Conservation (phyloP, 441 rosid genomes). For the Pelargonium australe region DNA sequence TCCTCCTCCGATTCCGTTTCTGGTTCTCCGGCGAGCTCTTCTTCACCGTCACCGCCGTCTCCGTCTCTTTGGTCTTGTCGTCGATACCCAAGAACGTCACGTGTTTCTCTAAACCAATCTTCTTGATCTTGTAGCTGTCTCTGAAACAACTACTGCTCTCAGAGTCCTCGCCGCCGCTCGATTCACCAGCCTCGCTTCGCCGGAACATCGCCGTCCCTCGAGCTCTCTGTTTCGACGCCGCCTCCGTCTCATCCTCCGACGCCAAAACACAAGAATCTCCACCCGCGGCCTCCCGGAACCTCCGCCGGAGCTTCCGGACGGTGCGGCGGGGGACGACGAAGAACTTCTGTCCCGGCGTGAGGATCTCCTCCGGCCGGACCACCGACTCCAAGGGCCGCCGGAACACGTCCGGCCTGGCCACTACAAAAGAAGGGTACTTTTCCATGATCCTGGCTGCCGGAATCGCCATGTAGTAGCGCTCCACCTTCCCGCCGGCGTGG, state of each 20-base stretch:
- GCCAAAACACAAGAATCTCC: no score
- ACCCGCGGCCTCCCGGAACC: background rate
- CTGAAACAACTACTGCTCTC: background rate
- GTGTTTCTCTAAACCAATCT: no score
- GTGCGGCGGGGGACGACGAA: conserved; percentile 32
- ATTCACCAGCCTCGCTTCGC: no score
- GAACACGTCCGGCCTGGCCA: conserved; percentile 48
- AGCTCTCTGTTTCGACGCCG: no score
- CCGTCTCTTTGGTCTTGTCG: background rate
- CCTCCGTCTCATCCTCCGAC: no score
- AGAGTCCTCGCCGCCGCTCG: no score
- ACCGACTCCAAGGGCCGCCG: conserved; percentile 40
- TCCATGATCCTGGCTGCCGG: conserved; percentile 41
- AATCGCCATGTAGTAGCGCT: conserved; percentile 37
- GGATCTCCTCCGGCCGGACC: conserved; percentile 37
- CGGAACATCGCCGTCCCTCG: no score
- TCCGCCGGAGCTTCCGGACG: conserved; percentile 34
- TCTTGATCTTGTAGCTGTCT: no score
- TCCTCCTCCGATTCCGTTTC: no score
- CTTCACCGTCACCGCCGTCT: no score
- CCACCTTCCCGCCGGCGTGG: conserved; percentile 34
- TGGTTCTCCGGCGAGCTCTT: no score
- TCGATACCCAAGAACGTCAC: background rate
- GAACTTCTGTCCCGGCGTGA: conserved; percentile 36
- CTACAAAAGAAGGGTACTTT: conserved; percentile 33